Percentiles rank a stretch among this genome's conserved stretches.
Conservation (phyloP, 2,329 filamentous ascomycete species). For the Clonostachys rosea region DNA sequence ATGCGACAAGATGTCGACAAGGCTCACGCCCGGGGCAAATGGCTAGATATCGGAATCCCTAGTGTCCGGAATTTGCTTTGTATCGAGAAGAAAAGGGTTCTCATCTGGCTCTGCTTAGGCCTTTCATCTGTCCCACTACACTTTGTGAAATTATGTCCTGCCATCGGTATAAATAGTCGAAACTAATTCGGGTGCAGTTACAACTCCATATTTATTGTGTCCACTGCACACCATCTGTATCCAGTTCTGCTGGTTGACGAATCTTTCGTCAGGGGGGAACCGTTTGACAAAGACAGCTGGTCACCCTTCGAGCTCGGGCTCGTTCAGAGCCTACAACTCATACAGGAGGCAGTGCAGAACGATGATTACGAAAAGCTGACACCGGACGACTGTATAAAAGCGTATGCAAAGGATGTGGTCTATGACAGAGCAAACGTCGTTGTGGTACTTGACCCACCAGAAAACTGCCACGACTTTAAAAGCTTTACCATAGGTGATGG, state of each 20-base stretch:
- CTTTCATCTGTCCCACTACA: background rate
- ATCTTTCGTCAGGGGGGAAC: no score
- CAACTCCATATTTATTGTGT: background rate
- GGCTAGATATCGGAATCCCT: conserved; percentile 15
- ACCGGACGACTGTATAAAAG: background rate
- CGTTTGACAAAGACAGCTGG: no score
- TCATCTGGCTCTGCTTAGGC: no score
- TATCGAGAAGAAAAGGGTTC: no score
- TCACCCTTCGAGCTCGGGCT: no score
- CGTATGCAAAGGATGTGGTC: background rate
- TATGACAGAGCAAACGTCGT: background rate
- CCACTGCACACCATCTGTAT: background rate
- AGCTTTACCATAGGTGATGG: no score
- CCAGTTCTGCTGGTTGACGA: background rate
- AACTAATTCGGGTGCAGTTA: background rate
- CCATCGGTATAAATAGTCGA: no score
- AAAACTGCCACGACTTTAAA: background rate
- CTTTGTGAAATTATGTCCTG: background rate
- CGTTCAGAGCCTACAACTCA: no score
- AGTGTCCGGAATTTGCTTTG: conserved; percentile 6
- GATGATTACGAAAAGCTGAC: background rate
- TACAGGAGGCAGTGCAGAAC: no score
- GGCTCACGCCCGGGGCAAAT: conserved; percentile 5
- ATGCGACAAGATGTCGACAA: conserved; percentile 20
- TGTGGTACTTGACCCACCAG: background rate